Evolutionary conservation across 1,139 yeast genomes (phyloP).

Genomic region (Schizosaccharomyces versatilis): DNA sequence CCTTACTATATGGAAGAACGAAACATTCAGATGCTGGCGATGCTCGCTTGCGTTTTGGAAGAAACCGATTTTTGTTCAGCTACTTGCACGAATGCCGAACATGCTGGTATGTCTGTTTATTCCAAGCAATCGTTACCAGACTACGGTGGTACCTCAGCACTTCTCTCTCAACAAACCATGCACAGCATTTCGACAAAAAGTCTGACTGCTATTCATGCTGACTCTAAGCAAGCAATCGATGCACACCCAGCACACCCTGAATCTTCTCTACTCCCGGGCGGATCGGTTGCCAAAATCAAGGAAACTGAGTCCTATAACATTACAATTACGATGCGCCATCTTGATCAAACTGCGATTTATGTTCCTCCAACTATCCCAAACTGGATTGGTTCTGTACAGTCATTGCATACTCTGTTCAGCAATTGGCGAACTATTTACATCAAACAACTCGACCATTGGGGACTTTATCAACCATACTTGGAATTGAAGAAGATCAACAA

Average conservation of each 20-base stretch:
- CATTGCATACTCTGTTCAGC: neutral
- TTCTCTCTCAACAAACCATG: neutral
- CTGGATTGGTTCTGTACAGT: constrained; percentile 18
- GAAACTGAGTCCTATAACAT: too few relatives aligned
- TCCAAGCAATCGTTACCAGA: neutral
- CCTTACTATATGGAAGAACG: constrained; percentile 39
- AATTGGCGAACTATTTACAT: constrained; percentile 54
- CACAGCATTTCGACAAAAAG: neutral
- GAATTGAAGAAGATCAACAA: constrained; percentile 53
- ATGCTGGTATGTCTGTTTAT: neutral
- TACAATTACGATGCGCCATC: too few relatives aligned
- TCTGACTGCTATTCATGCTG: neutral
- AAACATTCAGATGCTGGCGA: constrained; percentile 75
- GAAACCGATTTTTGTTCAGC: neutral
- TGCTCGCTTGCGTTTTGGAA: constrained; percentile 46
- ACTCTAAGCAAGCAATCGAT: neutral
- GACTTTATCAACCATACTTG: constrained; percentile 50
- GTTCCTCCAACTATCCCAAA: too few relatives aligned
- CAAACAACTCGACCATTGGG: constrained; percentile 63
- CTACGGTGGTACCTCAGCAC: neutral
- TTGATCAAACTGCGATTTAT: too few relatives aligned
- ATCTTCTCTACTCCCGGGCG: too few relatives aligned
- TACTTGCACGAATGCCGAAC: neutral
- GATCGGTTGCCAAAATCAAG: too few relatives aligned
- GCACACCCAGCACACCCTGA: neutral